Evolutionary conservation across 345 rosid genomes (phyloP), one percentile per base, ranked within the genome.

Genomic region (Ricinus communis): DNA sequence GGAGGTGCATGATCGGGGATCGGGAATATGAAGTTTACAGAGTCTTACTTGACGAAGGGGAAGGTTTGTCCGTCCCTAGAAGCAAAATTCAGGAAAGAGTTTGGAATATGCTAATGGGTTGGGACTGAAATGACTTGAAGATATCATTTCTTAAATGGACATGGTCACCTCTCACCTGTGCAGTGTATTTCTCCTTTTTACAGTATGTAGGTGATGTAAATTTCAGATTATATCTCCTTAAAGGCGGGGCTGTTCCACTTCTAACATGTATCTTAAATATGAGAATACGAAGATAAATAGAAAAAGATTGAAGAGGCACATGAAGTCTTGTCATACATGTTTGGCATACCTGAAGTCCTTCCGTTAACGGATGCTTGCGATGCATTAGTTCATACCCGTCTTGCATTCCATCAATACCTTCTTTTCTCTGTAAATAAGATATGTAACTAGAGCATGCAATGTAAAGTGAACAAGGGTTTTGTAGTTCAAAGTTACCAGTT

Each of bases 11-110:
- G 82, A 89, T 77, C 12, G 94, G 91, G 62, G 93, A 81, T 68
- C 77, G 96, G 25, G 99, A 95, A 81, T 95, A 89, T 79, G 99
- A 95, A 72, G 99, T 95, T 30, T 95, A 95, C 79, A 85, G 91
- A 71, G 85, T 95, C 71, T 76, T 87, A 66, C 88, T 95, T 18
- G 88, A 88, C 47, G 99, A 95, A 81, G 93, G 88, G 54, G 93
- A 88, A 31, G 82, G 85, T 71, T 79, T 79, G 54, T 59, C 82
- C 0, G 66, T 87, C 53, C 79, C 82, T 0, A 77, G 81, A 74
- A 74, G 75, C 66, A 88, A 84, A 76, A 88, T 95, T 10, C 89
- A 87, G 90, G 87, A 81, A 81, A 82, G 79, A 80, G 97, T 89
- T 15, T 90, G 97, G 99, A 95, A 85, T 61, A 81, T 75, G 83